Base-by-base conservation (phyloP, 2,329 filamentous ascomycete genomes). In the Botryosphaeria dothidea region DNA sequence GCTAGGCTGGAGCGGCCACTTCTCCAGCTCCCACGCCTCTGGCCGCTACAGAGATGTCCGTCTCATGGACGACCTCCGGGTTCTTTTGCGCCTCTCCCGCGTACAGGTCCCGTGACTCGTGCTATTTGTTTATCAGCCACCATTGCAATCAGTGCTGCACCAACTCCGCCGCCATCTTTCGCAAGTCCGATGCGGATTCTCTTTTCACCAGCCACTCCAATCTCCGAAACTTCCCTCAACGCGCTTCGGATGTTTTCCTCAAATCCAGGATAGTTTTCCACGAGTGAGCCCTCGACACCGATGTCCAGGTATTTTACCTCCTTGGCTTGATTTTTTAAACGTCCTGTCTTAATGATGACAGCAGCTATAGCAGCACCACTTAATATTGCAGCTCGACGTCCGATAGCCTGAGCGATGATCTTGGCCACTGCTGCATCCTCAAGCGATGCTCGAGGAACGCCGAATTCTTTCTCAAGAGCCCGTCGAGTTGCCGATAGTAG, bases 241-340 rank as follows among this genome's bases (percentile, higher is more conserved):
- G 92, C 92, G 73, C 96, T 91, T 67, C 93, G 87, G 68, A 98
- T 90, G 82, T 95, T 91, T 63, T 90, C 89, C 69, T 95, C 89
- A 80, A 97, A 99, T 72, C 89, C 89, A 13, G 95, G 95, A 78
- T 98, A 98, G 80, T 96, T 94, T 78, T 98, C 95, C 2, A 98
- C 92, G 62, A 99, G 82, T 74, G 90, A 93, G 69, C 95, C 95
- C 75, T 99, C 95, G 1, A 98, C 94, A 72, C 95, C 95, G 71
- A 99, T 87, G 74, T 99, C 95, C 65, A 95, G 85, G 60, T 93
- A 86, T 52, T 92, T 88, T 8, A 86, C 83, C 13, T 87, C 84
- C 34, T 49, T 15, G 67, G 65, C 29, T 63, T 66, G 34, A 17
- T 13, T 41, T 66, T 68, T 68, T 36, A 97, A 83, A 74, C 89